Conservation (phyloP, 1,284 basidiomycete species). For the Cystobasidium slooffiae region DNA sequence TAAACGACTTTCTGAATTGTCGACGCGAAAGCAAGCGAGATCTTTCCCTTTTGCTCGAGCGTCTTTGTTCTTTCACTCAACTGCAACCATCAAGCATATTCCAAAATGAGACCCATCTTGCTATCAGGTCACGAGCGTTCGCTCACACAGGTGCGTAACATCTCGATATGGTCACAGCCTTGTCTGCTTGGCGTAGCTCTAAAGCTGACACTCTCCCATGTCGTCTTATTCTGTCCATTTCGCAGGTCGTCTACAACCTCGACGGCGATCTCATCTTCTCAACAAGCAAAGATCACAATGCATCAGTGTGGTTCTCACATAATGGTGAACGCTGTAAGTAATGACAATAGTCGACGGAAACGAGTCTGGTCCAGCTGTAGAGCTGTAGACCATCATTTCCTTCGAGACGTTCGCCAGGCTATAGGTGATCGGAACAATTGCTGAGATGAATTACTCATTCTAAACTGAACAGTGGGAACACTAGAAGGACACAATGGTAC, state of each 20-base stretch:
- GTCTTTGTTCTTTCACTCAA: neutral
- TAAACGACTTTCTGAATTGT: too few relatives aligned
- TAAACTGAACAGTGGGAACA: constrained; percentile 68
- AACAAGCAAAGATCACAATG: constrained; percentile 90
- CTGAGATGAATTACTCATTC: neutral
- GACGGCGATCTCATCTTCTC: constrained; percentile 97
- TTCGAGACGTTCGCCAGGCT: neutral
- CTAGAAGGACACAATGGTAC: constrained; percentile 96
- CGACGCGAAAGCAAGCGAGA: neutral
- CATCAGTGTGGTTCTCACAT: constrained; percentile 93
- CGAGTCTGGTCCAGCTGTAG: too few relatives aligned
- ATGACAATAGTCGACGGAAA: neutral
- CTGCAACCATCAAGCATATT: neutral
- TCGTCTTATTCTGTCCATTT: constrained; percentile 61
- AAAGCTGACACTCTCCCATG: neutral
- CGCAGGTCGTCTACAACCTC: constrained; percentile 69
- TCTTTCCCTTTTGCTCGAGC: neutral
- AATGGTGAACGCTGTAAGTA: constrained; percentile 79
- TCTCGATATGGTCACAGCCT: neutral
- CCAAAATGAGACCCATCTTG: constrained; percentile 36
- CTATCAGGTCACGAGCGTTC: constrained; percentile 27
- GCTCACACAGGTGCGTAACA: constrained; percentile 4
- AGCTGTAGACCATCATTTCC: neutral
- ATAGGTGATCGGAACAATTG: constrained; percentile 16
- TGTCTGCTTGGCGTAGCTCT: neutral